Percentiles rank a stretch among this genome's conserved stretches.
These are phyloP conservation scores for Yamadazyma philogaea DNA, from an alignment of 805 yeast species.

Conservation along the genomic window DNA sequence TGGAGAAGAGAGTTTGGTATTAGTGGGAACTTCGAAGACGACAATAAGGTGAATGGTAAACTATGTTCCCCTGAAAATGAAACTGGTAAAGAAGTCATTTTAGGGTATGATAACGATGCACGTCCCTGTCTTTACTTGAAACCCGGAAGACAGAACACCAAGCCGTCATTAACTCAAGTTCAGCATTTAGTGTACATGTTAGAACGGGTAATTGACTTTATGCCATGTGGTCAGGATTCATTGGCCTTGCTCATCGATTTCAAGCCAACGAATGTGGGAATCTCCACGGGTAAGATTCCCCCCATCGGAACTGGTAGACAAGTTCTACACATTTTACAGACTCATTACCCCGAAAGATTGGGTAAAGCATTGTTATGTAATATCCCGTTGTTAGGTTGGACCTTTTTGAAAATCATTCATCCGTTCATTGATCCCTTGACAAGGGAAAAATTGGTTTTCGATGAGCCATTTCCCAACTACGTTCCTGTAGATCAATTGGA, in stretches of 20 bases:
- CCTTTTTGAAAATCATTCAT: conserved; percentile 83
- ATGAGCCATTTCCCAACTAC: conserved; percentile 80
- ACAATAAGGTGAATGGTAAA: conserved; percentile 51
- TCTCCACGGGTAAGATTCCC: conserved; percentile 70
- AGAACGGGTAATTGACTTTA: conserved; percentile 87
- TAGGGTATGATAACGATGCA: conserved; percentile 86
- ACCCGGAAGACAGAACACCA: conserved; percentile 95
- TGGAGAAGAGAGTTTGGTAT: conserved; percentile 94
- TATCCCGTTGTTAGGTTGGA: conserved; percentile 92
- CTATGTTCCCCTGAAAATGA: conserved; percentile 66
- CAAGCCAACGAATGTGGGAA: conserved; percentile 68
- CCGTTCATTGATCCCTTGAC: conserved; percentile 97
- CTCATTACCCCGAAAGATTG: conserved; percentile 95
- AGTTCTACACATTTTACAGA: conserved; percentile 88
- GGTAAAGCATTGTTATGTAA: conserved; percentile 91
- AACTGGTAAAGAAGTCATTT: conserved; percentile 87
- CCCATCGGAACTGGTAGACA: conserved; percentile 85
- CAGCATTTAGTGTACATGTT: conserved; percentile 91
- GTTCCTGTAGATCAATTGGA: conserved; percentile 83
- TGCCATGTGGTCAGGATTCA: conserved; percentile 97
- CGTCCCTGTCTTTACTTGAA: conserved; percentile 91
- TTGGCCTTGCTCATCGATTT: conserved; percentile 89
- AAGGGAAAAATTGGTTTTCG: conserved; percentile 87
- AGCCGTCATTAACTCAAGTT: conserved; percentile 86
- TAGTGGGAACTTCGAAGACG: conserved; percentile 41